Conservation (phyloP, 1,284 basidiomycete genomes). For the Leccinum angustisporum region DNA sequence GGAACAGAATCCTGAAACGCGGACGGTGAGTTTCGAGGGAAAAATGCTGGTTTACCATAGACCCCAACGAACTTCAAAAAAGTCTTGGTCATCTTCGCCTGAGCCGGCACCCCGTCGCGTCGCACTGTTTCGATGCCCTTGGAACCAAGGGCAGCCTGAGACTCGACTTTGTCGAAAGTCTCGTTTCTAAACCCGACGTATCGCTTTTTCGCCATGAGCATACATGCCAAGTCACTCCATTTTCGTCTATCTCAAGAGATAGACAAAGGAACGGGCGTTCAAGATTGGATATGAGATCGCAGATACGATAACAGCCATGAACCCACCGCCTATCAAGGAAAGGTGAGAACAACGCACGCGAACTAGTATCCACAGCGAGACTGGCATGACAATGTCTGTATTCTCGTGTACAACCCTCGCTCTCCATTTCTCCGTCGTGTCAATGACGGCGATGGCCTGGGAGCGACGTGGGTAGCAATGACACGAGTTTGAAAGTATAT, state of each 20-base stretch:
- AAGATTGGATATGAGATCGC: constrained; percentile 78
- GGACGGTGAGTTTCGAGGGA: not conserved
- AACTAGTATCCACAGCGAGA: constrained; percentile 91
- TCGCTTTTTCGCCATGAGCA: constrained; percentile 94
- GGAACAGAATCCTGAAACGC: constrained; percentile 75
- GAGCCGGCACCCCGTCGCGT: constrained; percentile 85
- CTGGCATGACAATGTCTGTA: constrained; percentile 68
- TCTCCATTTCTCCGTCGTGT: constrained; percentile 80
- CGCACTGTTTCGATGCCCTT: constrained; percentile 98
- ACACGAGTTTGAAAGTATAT: no score
- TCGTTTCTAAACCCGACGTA: constrained; percentile 99
- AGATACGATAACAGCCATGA: constrained; percentile 85
- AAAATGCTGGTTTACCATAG: not conserved
- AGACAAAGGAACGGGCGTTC: constrained; percentile 69
- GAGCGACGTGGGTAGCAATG: not conserved
- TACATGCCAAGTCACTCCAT: constrained; percentile 88
- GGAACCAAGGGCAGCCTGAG: constrained; percentile 89
- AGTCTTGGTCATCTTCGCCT: constrained; percentile 86
- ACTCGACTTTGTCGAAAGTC: constrained; percentile 72
- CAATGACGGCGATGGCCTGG: constrained; percentile 83
- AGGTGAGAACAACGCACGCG: constrained; percentile 37
- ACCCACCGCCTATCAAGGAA: constrained; percentile 45
- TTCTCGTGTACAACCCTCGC: constrained; percentile 97
- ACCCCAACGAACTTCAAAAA: constrained; percentile 68
- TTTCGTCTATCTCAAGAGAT: not conserved